Evolutionary conservation across 2,329 filamentous ascomycete genomes (phyloP).

Genomic region (Grosmannia serpens): DNA sequence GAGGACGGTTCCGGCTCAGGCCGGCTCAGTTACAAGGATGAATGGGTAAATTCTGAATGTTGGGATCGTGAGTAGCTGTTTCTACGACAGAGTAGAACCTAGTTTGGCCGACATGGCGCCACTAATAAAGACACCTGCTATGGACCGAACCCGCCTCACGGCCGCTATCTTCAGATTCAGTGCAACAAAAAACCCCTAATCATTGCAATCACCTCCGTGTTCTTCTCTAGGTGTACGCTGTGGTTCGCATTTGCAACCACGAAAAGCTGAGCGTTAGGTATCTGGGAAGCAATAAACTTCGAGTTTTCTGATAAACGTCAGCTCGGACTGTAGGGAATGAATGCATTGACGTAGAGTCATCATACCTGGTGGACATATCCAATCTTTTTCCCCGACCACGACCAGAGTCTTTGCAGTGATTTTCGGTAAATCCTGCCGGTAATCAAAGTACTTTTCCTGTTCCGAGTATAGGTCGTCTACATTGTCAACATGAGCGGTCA

Average conservation of each 20-base stretch:
- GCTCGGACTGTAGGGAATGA: too few species aligned
- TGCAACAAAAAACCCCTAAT: constrained; percentile 9
- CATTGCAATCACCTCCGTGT: constrained; percentile 17
- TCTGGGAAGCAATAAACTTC: constrained; percentile 17
- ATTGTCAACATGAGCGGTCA: too few species aligned
- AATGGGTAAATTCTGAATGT: too few species aligned
- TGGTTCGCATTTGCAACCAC: constrained; percentile 22
- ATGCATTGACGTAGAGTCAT: neutral
- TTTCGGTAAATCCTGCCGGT: constrained; percentile 16
- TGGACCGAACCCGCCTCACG: too few species aligned
- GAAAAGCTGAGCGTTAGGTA: constrained; percentile 18
- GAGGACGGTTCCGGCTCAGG: too few species aligned
- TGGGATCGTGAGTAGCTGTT: too few species aligned
- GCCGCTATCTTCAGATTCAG: too few species aligned
- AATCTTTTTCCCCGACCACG: constrained; percentile 25
- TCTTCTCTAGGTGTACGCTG: constrained; percentile 24
- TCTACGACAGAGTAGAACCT: too few species aligned
- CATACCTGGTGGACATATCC: constrained; percentile 26
- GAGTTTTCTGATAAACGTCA: constrained; percentile 18
- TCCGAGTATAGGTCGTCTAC: constrained; percentile 22
- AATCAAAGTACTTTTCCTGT: constrained; percentile 27
- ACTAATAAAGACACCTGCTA: too few species aligned
- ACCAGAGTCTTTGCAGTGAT: constrained; percentile 24
- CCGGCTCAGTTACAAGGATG: too few species aligned
- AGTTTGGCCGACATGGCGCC: too few species aligned